These are phyloP conservation scores for Fusarium anthophilum DNA, from an alignment of 2,329 filamentous ascomycete species.

Conservation along the genomic window DNA sequence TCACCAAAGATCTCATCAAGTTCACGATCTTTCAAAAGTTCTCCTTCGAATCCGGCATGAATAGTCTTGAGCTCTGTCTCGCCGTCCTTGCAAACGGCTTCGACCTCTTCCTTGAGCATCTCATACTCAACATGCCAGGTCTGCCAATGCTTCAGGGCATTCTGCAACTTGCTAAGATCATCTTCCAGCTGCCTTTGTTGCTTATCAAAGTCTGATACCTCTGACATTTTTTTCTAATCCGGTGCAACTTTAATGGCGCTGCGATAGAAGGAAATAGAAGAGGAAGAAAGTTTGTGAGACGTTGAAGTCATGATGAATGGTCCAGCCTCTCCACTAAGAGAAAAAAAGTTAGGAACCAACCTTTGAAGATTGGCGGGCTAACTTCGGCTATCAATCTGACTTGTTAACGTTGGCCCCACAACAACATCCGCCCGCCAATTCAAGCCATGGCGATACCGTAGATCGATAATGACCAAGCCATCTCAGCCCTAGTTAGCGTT, in stretches of 20 bases:
- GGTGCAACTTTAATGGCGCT: constrained; percentile 7
- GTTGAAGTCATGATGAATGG: constrained; percentile 25
- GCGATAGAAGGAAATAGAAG: constrained; percentile 2
- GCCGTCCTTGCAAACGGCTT: constrained; percentile 60
- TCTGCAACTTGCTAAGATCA: constrained; percentile 74
- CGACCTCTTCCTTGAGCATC: constrained; percentile 83
- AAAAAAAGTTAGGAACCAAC: constrained; percentile 21
- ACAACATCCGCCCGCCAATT: neutral
- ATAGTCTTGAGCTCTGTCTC: constrained; percentile 63
- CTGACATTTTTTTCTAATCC: constrained; percentile 51
- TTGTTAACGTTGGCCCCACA: neutral
- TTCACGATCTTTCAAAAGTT: constrained; percentile 68
- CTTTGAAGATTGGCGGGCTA: constrained; percentile 34
- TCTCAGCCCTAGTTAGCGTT: constrained; percentile 5
- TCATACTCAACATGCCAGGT: constrained; percentile 94
- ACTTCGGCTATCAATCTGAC: constrained; percentile 35
- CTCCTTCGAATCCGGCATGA: constrained; percentile 67
- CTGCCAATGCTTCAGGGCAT: constrained; percentile 86
- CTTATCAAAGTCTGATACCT: constrained; percentile 74
- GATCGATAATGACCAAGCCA: neutral
- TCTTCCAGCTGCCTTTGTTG: constrained; percentile 80
- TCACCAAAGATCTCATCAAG: constrained; percentile 58
- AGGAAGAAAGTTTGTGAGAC: constrained; percentile 18
- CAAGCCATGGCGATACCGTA: neutral
- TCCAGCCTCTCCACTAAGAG: constrained; percentile 1